Evolutionary conservation across 331 rosid species (phyloP).

Genomic region (Malus hybrid): DNA sequence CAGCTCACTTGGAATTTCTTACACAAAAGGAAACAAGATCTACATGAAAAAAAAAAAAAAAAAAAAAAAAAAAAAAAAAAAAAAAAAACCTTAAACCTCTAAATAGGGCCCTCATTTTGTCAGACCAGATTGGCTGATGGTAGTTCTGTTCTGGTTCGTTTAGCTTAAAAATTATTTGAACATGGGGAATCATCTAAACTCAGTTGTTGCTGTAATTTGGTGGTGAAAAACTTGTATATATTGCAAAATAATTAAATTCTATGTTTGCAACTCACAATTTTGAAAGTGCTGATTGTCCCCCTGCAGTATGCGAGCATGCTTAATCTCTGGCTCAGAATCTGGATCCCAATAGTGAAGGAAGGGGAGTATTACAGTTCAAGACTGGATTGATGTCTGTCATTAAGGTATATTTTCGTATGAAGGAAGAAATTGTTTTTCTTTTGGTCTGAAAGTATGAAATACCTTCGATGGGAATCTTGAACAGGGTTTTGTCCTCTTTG

Average conservation of each 20-base stretch:
- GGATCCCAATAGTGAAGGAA: slow-evolving; percentile 98
- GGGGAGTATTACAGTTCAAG: slow-evolving; percentile 97
- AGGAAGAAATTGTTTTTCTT: not conserved
- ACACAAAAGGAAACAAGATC: not conserved
- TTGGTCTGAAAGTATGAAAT: not conserved
- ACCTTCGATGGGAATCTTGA: not conserved
- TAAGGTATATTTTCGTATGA: slow-evolving; percentile 45
- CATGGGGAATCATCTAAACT: not conserved
- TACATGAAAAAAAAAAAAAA: not conserved
- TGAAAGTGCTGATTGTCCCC: not conserved
- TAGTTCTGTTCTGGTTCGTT: not conserved
- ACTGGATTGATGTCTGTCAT: slow-evolving; percentile 96
- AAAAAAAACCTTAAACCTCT: not conserved
- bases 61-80: not conserved
- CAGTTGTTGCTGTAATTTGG: not conserved
- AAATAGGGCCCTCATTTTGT: not conserved
- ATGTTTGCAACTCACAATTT: not conserved
- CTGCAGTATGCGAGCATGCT: slow-evolving; percentile 94
- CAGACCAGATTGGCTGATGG: not conserved
- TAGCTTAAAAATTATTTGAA: not conserved
- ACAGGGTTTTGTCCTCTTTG: not conserved
- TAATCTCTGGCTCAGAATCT: slow-evolving; percentile 79
- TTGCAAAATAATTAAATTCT: not conserved
- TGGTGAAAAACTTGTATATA: not conserved
- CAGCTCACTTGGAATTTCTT: not conserved